Evolutionary conservation across 805 yeast genomes (phyloP).

Genomic region (Metschnikowia drakensbergensis): DNA sequence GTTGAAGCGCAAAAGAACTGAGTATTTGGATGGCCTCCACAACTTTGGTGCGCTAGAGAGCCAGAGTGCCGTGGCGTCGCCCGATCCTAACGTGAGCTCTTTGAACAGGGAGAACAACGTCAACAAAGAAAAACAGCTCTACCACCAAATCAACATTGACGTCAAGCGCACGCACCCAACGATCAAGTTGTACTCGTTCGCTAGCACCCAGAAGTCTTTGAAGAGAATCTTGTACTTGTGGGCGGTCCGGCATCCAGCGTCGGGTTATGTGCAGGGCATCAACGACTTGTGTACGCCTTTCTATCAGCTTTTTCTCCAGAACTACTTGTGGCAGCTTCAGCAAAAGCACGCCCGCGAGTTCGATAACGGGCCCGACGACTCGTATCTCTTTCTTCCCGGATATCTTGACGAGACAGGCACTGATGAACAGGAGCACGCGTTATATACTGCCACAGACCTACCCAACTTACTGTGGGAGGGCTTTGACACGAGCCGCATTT

Average conservation of each 20-base stretch:
- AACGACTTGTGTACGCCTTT: slow-evolving; percentile 93
- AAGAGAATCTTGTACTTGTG: slow-evolving; percentile 83
- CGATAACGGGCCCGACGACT: slow-evolving; percentile 22
- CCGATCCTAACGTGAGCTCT: slow-evolving; percentile 10
- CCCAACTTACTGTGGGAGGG: slow-evolving; percentile 41
- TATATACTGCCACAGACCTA: slow-evolving; percentile 26
- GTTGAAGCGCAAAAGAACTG: slow-evolving; percentile 75
- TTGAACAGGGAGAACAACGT: slow-evolving; percentile 34
- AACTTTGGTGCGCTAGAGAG: slow-evolving; percentile 48
- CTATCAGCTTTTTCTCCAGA: slow-evolving; percentile 75
- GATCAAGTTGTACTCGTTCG: slow-evolving; percentile 63
- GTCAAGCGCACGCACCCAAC: slow-evolving; percentile 92
- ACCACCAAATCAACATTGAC: slow-evolving; percentile 95
- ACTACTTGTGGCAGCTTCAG: slow-evolving; percentile 51
- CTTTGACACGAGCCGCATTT: slow-evolving; percentile 60
- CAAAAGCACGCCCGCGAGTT: slow-evolving; percentile 12
- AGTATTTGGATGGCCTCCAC: slow-evolving; percentile 70
- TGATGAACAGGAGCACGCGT: slow-evolving; percentile 21
- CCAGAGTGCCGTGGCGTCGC: slow-evolving; percentile 12
- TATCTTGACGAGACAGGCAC: slow-evolving; percentile 26
- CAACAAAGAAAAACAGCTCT: slow-evolving; percentile 62
- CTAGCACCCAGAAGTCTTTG: slow-evolving; percentile 70
- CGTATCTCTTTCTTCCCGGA: slow-evolving; percentile 32
- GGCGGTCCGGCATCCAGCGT: slow-evolving; percentile 96
- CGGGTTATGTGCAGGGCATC: slow-evolving; percentile 97